Evolutionary conservation across 306 rosid genomes (phyloP).

Genomic region (Spatholobus suberectus): DNA sequence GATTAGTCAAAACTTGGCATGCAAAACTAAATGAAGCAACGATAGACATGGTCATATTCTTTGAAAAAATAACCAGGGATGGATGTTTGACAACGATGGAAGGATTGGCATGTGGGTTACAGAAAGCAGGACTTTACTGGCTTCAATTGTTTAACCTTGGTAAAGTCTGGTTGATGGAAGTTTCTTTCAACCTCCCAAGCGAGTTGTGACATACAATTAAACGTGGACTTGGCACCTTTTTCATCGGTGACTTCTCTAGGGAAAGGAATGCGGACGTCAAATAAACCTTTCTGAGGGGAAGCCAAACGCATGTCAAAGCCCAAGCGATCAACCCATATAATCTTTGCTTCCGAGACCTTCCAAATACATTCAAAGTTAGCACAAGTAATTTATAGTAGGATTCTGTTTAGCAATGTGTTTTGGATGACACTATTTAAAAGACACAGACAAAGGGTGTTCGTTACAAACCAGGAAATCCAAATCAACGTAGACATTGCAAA

Average conservation of each 20-base stretch:
- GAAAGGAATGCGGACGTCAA: slow-evolving; percentile 87
- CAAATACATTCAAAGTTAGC: slow-evolving; percentile 18
- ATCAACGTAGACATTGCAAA: slow-evolving; percentile 82
- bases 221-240: slow-evolving; percentile 85
- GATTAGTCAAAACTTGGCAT: background rate
- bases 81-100: slow-evolving; percentile 4
- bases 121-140: slow-evolving; percentile 47
- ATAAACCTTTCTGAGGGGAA: slow-evolving; percentile 63
- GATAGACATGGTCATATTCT: slow-evolving; percentile 26
- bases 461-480: slow-evolving; percentile 75
- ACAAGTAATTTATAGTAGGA: slow-evolving; percentile 1
- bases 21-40: slow-evolving; percentile 10
- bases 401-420: background rate
- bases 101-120: slow-evolving; percentile 12
- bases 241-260: slow-evolving; percentile 84
- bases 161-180: slow-evolving; percentile 64
- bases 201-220: slow-evolving; percentile 88
- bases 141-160: slow-evolving; percentile 78
- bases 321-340: slow-evolving; percentile 89
- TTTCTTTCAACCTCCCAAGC: slow-evolving; percentile 98
- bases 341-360: slow-evolving; percentile 86
- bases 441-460: background rate
- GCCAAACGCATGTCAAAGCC: slow-evolving; percentile 83
- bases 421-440: background rate
- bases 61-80: slow-evolving; percentile 32